Percentiles rank a stretch among this genome's conserved stretches.
Conservation (phyloP, 805 yeast genomes). For the Hanseniaspora occidentalis region DNA sequence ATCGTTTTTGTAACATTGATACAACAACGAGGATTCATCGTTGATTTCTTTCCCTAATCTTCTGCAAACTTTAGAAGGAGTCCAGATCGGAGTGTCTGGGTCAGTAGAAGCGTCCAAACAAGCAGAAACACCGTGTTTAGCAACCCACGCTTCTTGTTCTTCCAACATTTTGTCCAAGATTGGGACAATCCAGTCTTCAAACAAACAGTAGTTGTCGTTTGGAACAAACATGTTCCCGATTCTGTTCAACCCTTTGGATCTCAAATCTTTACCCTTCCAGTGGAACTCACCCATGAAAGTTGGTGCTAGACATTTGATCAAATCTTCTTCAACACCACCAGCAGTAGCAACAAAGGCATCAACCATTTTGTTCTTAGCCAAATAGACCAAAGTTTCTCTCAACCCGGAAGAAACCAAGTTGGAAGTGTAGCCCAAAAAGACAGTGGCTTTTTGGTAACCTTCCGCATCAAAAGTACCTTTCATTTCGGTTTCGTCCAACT, state of each 20-base stretch:
- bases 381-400: conserved; percentile 76
- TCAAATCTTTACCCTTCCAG: conserved; percentile 63
- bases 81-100: conserved; percentile 55
- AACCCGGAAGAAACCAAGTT: conserved; percentile 90
- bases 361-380: conserved; percentile 90
- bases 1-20: conserved; percentile 96
- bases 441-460: conserved; percentile 75
- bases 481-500: conserved; percentile 53
- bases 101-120: conserved; percentile 40
- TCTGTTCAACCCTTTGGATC: conserved; percentile 95
- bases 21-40: conserved; percentile 84
- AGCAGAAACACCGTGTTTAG: conserved; percentile 35
- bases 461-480: conserved; percentile 68
- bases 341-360: conserved; percentile 95
- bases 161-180: conserved; percentile 73
- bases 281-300: conserved; percentile 89
- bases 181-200: conserved; percentile 98
- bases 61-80: conserved; percentile 87
- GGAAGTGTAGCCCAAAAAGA: conserved; percentile 93
- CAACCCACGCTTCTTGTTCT: conserved; percentile 69
- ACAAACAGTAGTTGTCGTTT: conserved; percentile 92
- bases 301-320: conserved; percentile 92
- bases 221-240: conserved; percentile 96
- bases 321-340: conserved; percentile 96
- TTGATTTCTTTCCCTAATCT: conserved; percentile 91